Base-by-base conservation (phyloP, 1,139 yeast species). In the Suhomyces yuchorum region DNA sequence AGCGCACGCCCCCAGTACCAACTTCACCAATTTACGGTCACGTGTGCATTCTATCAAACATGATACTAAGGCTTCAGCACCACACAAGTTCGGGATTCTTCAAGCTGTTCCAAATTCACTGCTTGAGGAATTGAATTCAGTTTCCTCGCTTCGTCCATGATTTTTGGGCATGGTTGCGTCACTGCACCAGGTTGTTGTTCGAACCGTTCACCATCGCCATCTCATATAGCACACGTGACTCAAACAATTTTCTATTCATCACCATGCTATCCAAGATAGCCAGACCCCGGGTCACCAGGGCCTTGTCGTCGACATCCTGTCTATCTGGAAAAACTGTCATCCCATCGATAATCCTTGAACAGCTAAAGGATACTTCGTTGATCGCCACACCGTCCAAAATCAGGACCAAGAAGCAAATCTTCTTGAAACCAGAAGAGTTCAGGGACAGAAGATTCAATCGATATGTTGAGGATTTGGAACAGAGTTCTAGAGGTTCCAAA, bases 341-440 rank as follows among this genome's bases (percentile, higher is more conserved):
- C 8, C 58, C 60, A 2, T 52, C 54, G 30, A 47, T 56, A 14
- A 52, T 56, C 17, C 38, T 56, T 28, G 55, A 53, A 22, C 52
- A 54, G 42, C 44, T 56, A 11, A 50, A 53, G 26, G 55, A 54
- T 33, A 49, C 56, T 12, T 39, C 55, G 26, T 38, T 48, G 24
- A 37, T 56, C 19, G 55, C 58, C 14, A 36, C 38, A 14, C 48
- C 48, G 14, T 26, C 51, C n/a, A 17, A 36, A 4, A 32, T 47
- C 20, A 40, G 51, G 9, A 37, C 46, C 15, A 50, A 41, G 33
- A 56, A 56, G 40, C 60, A 56, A 45, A 55, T 56, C 49, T 56
- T 56, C 45, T 46, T 57, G 22, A 51, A 51, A 19, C 61, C 60
- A 7, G 49, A 51, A 23, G 53, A 57, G 34, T 53, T 55, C 38